Conservation (phyloP, 768 basidiomycete genomes). For the Suillus hirtellus region DNA sequence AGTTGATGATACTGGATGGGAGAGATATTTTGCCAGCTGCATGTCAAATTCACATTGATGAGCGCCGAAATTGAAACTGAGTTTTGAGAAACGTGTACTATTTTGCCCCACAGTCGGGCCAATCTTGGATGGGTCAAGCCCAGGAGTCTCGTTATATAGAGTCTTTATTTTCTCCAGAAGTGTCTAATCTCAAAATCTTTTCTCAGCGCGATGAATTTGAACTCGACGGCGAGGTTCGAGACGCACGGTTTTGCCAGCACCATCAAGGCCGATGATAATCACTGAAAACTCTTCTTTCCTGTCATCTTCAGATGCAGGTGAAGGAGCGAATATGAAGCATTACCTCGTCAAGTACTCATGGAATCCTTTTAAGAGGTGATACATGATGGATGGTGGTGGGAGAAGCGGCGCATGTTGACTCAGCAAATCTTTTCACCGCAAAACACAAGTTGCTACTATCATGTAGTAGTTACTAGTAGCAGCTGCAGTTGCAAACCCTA, state of each 20-base stretch:
- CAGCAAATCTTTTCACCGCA: not conserved
- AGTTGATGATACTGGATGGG: slow-evolving; percentile 79
- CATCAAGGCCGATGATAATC: slow-evolving; percentile 91
- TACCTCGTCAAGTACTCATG: slow-evolving; percentile 88
- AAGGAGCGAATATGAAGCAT: slow-evolving; percentile 9
- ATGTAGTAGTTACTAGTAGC: no score
- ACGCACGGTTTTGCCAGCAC: slow-evolving; percentile 86
- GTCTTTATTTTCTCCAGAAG: slow-evolving; percentile 94
- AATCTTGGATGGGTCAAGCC: slow-evolving; percentile 90
- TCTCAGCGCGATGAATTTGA: slow-evolving; percentile 9
- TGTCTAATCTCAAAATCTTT: slow-evolving; percentile 47
- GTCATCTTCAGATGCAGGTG: slow-evolving; percentile 14
- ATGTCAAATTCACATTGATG: no score
- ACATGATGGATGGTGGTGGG: slow-evolving; percentile 67
- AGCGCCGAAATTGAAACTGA: not conserved
- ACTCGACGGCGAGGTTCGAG: not conserved
- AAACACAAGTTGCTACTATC: no score
- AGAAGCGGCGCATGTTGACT: not conserved
- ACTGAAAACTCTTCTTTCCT: slow-evolving; percentile 92
- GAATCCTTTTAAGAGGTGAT: slow-evolving; percentile 90
- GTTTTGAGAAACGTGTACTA: slow-evolving; percentile 52
- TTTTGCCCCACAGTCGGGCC: slow-evolving; percentile 97
- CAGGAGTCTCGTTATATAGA: slow-evolving; percentile 82
- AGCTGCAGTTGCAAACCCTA: not conserved
- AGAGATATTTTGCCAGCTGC: slow-evolving; percentile 91